Conservation (phyloP, 2,329 filamentous ascomycete species). For the Talaromyces sp. region DNA sequence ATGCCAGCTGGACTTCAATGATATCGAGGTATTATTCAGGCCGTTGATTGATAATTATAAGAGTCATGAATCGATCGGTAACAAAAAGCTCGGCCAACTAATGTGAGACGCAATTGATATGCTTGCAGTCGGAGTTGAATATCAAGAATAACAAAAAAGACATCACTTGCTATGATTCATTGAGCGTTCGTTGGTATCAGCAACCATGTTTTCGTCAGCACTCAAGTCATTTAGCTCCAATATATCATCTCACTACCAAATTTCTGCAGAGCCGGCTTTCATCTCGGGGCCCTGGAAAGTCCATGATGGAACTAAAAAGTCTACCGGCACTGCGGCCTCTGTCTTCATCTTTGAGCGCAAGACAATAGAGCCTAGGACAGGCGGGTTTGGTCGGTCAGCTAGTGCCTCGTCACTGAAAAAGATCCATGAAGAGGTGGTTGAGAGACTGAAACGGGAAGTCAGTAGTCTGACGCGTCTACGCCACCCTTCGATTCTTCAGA, state of each 20-base stretch:
- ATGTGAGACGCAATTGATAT: not conserved
- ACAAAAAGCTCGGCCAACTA: not conserved
- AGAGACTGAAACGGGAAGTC: conserved; percentile 87
- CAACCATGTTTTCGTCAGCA: conserved; percentile 83
- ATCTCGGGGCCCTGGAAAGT: conserved; percentile 94
- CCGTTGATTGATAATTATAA: not conserved
- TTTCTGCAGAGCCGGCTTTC: conserved; percentile 72
- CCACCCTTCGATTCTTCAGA: conserved; percentile 86
- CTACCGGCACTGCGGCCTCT: conserved; percentile 80
- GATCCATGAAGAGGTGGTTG: conserved; percentile 82
- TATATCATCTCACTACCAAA: conserved; percentile 85
- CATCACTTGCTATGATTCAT: not conserved
- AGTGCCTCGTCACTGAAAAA: conserved; percentile 70
- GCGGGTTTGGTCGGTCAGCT: conserved; percentile 58
- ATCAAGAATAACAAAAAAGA: not conserved
- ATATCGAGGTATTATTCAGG: not conserved
- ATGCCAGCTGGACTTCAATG: not conserved
- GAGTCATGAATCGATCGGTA: not conserved
- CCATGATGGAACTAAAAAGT: conserved; percentile 95
- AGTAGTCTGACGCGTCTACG: conserved; percentile 81
- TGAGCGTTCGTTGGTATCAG: not conserved
- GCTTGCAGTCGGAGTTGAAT: not conserved
- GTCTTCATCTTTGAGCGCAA: conserved; percentile 95
- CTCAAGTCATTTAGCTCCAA: conserved; percentile 93
- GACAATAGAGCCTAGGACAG: conserved; percentile 67